Conservation (phyloP, 768 basidiomycete species). For the Tricholoma terreum region DNA sequence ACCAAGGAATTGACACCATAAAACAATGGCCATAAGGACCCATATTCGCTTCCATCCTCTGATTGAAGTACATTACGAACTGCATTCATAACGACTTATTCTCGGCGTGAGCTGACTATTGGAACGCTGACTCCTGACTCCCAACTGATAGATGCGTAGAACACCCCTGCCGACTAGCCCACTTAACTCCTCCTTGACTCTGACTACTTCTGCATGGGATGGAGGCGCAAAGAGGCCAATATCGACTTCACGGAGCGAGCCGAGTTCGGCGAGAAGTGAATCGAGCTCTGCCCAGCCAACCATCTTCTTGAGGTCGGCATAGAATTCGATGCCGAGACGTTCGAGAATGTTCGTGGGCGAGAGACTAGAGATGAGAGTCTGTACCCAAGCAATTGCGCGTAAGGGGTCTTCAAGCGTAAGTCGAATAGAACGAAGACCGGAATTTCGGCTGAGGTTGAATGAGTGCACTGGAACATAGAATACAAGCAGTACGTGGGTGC, state of each 20-base stretch:
- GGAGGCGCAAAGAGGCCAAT: conserved; percentile 40
- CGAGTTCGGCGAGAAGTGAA: conserved; percentile 30
- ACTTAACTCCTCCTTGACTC: conserved; percentile 30
- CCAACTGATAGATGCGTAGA: conserved; percentile 38
- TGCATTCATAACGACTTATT: conserved; percentile 32
- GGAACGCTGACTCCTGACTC: conserved; percentile 38
- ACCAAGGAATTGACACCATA: not conserved
- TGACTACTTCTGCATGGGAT: conserved; percentile 29
- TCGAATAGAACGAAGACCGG: conserved; percentile 35
- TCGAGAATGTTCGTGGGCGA: conserved; percentile 23
- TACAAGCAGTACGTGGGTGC: not conserved
- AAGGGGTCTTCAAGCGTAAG: conserved; percentile 40
- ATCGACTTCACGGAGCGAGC: conserved; percentile 32
- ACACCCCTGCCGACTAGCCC: conserved; percentile 27
- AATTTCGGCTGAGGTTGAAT: conserved; percentile 34
- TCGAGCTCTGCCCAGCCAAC: conserved; percentile 34
- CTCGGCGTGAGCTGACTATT: conserved; percentile 34
- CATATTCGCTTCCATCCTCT: not conserved
- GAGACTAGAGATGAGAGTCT: conserved; percentile 30
- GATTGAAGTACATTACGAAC: conserved; percentile 1
- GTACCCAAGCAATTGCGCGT: conserved; percentile 37
- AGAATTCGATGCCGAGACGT: conserved; percentile 39
- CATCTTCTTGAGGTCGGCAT: conserved; percentile 35
- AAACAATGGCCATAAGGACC: not conserved
- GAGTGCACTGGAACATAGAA: conserved; percentile 27